Evolutionary conservation across 495 filamentous ascomycete genomes (phyloP).

Genomic region (Podospora pseudoanserina): DNA sequence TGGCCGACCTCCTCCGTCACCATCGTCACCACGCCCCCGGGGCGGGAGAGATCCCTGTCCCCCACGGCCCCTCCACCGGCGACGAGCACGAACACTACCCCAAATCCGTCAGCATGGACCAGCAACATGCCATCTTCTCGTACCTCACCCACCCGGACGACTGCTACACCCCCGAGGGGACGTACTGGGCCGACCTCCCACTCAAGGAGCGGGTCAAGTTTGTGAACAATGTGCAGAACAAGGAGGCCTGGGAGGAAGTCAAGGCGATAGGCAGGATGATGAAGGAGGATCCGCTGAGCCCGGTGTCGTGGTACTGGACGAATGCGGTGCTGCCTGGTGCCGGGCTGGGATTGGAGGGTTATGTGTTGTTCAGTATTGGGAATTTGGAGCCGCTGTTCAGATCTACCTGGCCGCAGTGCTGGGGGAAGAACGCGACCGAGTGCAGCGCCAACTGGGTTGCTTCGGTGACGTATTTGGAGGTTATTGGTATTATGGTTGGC

Average conservation of each 20-base stretch:
- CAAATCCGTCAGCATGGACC: constrained; percentile 24
- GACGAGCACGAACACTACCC: constrained; percentile 42
- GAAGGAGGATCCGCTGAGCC: constrained; percentile 74
- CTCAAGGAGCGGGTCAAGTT: constrained; percentile 64
- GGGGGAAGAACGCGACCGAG: constrained; percentile 52
- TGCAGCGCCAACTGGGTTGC: constrained; percentile 73
- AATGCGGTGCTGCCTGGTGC: constrained; percentile 88
- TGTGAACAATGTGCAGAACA: constrained; percentile 62
- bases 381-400: constrained; percentile 76
- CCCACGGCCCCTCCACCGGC: constrained; percentile 46
- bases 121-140: constrained; percentile 70
- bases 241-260: constrained; percentile 64
- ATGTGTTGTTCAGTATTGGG: constrained; percentile 92
- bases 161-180: constrained; percentile 70
- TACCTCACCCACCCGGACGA: constrained; percentile 76
- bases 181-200: constrained; percentile 85
- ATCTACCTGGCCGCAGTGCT: constrained; percentile 67
- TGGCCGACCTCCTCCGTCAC: constrained; percentile 35
- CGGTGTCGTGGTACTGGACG: constrained; percentile 74
- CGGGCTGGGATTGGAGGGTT: constrained; percentile 84
- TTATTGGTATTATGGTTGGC: constrained; percentile 84
- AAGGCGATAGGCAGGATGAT: constrained; percentile 66
- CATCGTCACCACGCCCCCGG: constrained; percentile 42
- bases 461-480: constrained; percentile 79
- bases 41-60: constrained; percentile 45